Base-by-base conservation (phyloP, 768 basidiomycete species). In the Gloeophyllum trabeum region DNA sequence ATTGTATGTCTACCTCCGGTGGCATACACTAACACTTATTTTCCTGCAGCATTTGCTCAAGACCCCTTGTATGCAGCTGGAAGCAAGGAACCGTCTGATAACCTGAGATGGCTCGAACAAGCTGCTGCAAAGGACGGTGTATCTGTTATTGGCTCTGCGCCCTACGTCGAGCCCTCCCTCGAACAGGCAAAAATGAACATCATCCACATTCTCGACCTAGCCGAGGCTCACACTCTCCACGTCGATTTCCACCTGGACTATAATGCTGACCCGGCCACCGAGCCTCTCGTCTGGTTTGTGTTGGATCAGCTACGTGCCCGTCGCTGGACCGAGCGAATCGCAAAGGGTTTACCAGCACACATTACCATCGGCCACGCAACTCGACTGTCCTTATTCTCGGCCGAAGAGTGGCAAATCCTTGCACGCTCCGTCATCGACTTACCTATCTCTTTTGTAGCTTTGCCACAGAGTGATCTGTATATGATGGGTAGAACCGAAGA, bases 231-330 rank as follows among this genome's bases (percentile, higher is more conserved):
- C 34, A 50, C 51, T 16, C 56, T 70, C 18, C 69, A 74, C 46
- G 65, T 69, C 34, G 79, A 81, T 53, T 81, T 81, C 52, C 79
- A 82, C 56, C 67, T 81, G 23, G 78, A 81, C 59, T 80, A 77
- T 57, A 79, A 74, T 60, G 62, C 81, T 38, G 70, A 79, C 54
- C 57, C 63, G 13, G 52, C 53, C 23, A 53, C 63, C 37, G 65
- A 73, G 47, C 74, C 73, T 24, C 69, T 80, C 47, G 69, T 78
- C 19, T 71, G 72, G 60, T 65, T 71, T 52, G 66, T 79, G 23
- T 67, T 79, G 35, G 52, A 54, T 13, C 62, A 69, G 39, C 54
- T 62, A 57, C 62, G 46, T 51, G 54, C 43, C 46, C 52, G 50
- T 49, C 51, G 54, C 14, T 56, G 54, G 54, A 46, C 48, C 32